Evolutionary conservation across 371 early-diverging fungal genomes (phyloP).

Genomic region (Circinella umbellata): DNA sequence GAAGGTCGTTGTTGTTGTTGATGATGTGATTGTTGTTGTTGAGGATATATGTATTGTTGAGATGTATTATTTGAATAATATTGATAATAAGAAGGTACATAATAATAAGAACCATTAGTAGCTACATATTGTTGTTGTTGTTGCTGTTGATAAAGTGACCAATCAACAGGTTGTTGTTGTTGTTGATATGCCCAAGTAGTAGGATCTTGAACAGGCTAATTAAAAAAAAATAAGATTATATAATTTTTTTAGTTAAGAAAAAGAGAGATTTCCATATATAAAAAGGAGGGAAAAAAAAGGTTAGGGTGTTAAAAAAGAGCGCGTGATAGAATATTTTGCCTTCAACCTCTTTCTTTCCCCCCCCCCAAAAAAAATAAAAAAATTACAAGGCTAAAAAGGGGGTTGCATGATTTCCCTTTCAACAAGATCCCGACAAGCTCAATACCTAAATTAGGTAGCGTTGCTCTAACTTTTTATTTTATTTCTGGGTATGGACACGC

Average conservation of each 20-base stretch:
- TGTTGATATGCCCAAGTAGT: conserved; percentile 4
- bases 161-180: conserved; percentile 2
- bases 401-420: conserved; percentile 11
- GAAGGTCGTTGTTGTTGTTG: conserved; percentile 1
- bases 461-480: conserved; percentile 7
- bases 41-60: not conserved
- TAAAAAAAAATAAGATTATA: no score
- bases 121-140: not conserved
- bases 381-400: not conserved
- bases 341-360: not conserved
- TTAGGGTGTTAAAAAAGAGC: not conserved
- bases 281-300: not conserved
- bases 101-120: not conserved
- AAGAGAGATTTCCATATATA: no score
- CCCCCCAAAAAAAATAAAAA: not conserved
- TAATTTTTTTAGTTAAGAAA: no score
- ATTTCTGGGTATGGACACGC: conserved; percentile 10
- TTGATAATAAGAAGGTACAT: conserved; percentile 5
- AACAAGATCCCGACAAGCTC: conserved; percentile 10
- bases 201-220: conserved; percentile 5
- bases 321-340: not conserved
- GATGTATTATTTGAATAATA: conserved; percentile 1
- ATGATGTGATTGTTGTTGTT: not conserved
- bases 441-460: conserved; percentile 3
- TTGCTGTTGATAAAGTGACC: conserved; percentile 5